Evolutionary conservation across 306 rosid species (phyloP), one percentile per base, ranked within the genome.

Genomic region (Cotoneaster glaucophyllus): DNA sequence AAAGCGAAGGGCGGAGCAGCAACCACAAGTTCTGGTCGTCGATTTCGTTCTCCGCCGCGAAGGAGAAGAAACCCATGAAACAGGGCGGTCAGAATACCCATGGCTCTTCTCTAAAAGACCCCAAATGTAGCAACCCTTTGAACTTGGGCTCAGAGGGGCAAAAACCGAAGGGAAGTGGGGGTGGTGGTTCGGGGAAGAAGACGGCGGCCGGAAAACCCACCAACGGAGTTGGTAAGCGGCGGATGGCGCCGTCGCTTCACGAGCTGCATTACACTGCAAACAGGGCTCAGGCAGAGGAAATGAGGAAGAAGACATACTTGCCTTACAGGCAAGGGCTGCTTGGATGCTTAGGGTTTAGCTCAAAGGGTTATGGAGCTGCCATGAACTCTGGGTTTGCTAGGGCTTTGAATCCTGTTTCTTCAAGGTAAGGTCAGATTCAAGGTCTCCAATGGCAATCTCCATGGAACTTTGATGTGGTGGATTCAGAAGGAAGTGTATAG

Each of bases 311-410:
- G 93, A 96, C 99, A 4, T 96, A 86, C 81, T 75, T 96, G 86
- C 99, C 99, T 19, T 96, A 96, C 69, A 84, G 89, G 72, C 98
- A 92, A 76, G 99, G 98, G 25, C 71, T 96, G 68, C 87, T 96
- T 43, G 99, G 99, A 3, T 92, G 99, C 80, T 85, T 96, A 79
- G 99, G 99, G 4, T 96, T 96, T 80, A 96, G 93, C 77, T 96
- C 98, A 0, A 96, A 90, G 79, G 97, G 99, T 19, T 96, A 96
- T 73, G 99, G 98, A 53, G 99, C 98, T 41, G 99, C 98, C 18
- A 84, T 96, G 88, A 92, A 87, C 81, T 90, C 86, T 86, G 99
- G 97, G 71, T 87, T 96, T 58, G 98, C 96, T 34, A 96, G 99
- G 85, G 97, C 99, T 39, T 62, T 96, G 70, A 93, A 90, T 86